Percentiles rank a stretch among this genome's conserved stretches.
Conservation (phyloP, 164 flowering plant species). For the Nymphaea thermarum region DNA sequence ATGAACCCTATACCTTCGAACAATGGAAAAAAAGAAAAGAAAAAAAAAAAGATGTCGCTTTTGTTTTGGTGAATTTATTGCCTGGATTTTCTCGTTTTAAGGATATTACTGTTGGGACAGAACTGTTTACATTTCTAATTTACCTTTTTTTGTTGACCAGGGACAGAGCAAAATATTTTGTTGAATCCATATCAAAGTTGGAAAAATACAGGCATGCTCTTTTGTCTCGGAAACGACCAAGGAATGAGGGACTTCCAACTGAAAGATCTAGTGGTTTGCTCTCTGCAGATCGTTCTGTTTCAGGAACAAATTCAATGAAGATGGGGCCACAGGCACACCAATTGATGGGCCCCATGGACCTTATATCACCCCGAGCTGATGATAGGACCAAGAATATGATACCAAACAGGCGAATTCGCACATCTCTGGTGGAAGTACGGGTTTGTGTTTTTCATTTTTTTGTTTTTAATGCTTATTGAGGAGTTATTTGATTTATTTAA, state of each 20-base stretch:
- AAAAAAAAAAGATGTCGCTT: neutral
- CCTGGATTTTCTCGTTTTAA: neutral
- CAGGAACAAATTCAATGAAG: constrained; percentile 29
- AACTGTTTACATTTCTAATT: neutral
- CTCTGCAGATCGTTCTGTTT: neutral
- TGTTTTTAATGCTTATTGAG: no score
- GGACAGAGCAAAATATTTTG: constrained; percentile 44
- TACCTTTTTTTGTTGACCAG: constrained; percentile 21
- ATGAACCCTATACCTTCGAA: neutral
- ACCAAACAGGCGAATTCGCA: constrained; percentile 64
- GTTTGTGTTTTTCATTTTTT: constrained; percentile 22
- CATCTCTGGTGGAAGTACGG: constrained; percentile 58
- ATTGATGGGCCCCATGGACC: constrained; percentile 23
- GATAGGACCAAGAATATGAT: constrained; percentile 48
- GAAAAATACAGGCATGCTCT: constrained; percentile 35
- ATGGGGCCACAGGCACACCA: constrained; percentile 44
- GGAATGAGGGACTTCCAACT: constrained; percentile 23
- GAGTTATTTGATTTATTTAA: no score
- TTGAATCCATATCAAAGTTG: constrained; percentile 43
- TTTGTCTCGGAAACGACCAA: constrained; percentile 43
- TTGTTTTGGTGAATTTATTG: neutral
- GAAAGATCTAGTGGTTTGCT: constrained; percentile 36
- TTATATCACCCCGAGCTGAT: constrained; percentile 34
- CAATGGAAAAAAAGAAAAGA: neutral
- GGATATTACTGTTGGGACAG: neutral